Conservation (phyloP, 257 asterid genomes). For the Fraxinus anomala region DNA sequence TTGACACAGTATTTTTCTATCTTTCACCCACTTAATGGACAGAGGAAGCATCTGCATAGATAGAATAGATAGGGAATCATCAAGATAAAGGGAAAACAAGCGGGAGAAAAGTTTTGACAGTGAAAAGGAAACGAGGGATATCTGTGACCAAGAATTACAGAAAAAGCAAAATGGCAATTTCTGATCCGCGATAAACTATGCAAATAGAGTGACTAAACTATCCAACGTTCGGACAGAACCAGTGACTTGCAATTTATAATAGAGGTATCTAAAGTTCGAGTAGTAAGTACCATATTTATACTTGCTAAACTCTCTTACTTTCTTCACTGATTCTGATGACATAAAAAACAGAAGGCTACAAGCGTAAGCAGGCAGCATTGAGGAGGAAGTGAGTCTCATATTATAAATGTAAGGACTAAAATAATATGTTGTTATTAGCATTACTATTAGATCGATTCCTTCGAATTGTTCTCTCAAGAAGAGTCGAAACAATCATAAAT, state of each 20-base stretch:
- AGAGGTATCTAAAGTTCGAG: no score
- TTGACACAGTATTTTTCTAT: constrained; percentile 9
- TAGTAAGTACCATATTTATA: no score
- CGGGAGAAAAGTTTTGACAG: not conserved
- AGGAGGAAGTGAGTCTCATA: not conserved
- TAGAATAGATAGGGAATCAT: not conserved
- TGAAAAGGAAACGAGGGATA: not conserved
- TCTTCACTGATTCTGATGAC: not conserved
- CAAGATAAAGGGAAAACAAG: constrained; percentile 6
- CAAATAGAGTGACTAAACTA: not conserved
- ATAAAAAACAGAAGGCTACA: not conserved
- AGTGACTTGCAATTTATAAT: not conserved
- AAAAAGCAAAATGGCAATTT: not conserved
- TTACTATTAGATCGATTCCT: not conserved
- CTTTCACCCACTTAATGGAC: constrained; percentile 33
- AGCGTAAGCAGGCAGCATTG: not conserved
- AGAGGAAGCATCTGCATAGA: constrained; percentile 4
- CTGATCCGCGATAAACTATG: not conserved
- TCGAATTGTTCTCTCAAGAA: not conserved
- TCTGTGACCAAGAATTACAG: not conserved
- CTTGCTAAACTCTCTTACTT: not conserved
- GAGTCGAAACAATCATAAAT: not conserved
- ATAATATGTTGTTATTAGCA: not conserved
- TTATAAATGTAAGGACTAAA: not conserved
- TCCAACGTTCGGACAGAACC: not conserved